phyloP scores from a whole-genome alignment of 495 filamentous ascomycete species.

The Cercophora newfieldiana region DNA sequence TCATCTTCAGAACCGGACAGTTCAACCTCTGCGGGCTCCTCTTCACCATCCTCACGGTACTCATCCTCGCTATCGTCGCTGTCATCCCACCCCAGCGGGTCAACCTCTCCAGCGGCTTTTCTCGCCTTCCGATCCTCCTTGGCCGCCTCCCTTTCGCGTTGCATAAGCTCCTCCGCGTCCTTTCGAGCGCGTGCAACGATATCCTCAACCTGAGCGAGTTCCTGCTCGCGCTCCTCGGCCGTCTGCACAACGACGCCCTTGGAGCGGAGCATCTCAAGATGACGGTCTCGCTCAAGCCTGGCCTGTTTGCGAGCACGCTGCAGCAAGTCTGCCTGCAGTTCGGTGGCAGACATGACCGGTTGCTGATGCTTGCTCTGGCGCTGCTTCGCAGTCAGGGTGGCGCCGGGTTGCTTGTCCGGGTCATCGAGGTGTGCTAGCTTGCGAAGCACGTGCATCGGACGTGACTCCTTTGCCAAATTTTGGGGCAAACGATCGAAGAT shows the following conservation, averaged over 20 bases:
- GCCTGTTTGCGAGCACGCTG: constrained; percentile 79
- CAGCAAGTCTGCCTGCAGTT: constrained; percentile 67
- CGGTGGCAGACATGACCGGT: constrained; percentile 62
- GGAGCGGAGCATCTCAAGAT: constrained; percentile 70
- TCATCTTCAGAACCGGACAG: constrained; percentile 51
- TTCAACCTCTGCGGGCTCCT: constrained; percentile 46
- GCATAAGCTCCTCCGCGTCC: constrained; percentile 77
- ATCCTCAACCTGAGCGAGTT: constrained; percentile 78
- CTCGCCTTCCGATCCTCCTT: constrained; percentile 60
- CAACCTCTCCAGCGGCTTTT: constrained; percentile 47
- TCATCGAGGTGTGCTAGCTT: constrained; percentile 71
- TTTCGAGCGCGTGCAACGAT: constrained; percentile 79
- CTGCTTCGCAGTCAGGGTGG: constrained; percentile 23
- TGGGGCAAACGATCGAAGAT: constrained; percentile 70
- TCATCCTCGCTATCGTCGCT: constrained; percentile 58
- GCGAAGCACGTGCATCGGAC: constrained; percentile 66
- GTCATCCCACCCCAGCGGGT: constrained; percentile 60
- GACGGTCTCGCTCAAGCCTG: constrained; percentile 70
- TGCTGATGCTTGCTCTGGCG: constrained; percentile 34
- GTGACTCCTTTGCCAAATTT: constrained; percentile 57
- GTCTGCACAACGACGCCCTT: constrained; percentile 84
- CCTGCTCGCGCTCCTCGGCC: constrained; percentile 77
- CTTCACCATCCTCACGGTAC: constrained; percentile 41
- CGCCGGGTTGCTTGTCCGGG: constrained; percentile 43
- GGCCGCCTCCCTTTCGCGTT: constrained; percentile 68